phyloP scores from a whole-genome alignment of 2,329 filamentous ascomycete species.

The Trichoderma hamatum region DNA sequence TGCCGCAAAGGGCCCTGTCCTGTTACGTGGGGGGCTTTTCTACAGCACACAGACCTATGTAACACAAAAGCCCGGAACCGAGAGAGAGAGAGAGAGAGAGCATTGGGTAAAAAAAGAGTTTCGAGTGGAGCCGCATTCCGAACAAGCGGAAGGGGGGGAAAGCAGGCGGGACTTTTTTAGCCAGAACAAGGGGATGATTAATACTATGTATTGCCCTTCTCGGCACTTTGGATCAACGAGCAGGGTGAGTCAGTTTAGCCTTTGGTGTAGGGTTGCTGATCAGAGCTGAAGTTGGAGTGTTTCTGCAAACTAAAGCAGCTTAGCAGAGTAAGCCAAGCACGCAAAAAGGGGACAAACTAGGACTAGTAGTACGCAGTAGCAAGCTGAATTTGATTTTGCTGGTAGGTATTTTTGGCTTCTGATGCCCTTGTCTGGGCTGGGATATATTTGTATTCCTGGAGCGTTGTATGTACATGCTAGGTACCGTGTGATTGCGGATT shows the following conservation, averaged over 20 bases:
- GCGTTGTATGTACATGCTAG: no score
- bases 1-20: neutral
- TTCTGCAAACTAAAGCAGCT: neutral
- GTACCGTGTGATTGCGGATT: neutral
- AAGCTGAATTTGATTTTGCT: neutral
- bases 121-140: neutral
- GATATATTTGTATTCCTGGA: neutral
- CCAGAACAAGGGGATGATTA: neutral
- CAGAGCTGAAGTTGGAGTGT: neutral
- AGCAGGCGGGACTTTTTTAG: neutral
- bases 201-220: slow-evolving; percentile 18
- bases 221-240: neutral
- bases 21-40: neutral
- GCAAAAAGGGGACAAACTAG: neutral
- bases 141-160: slow-evolving; percentile 5
- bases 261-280: neutral
- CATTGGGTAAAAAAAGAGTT: neutral
- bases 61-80: neutral
- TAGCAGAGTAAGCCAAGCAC: neutral
- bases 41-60: neutral
- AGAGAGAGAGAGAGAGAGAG: neutral
- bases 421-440: neutral
- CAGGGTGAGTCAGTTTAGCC: neutral
- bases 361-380: neutral
- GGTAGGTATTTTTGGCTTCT: neutral